A percentile compares a stretch with the other conserved stretches of the same genome.
phyloP scores from a whole-genome alignment of 2,329 filamentous ascomycete species.

The Elsinoe fawcettii region DNA sequence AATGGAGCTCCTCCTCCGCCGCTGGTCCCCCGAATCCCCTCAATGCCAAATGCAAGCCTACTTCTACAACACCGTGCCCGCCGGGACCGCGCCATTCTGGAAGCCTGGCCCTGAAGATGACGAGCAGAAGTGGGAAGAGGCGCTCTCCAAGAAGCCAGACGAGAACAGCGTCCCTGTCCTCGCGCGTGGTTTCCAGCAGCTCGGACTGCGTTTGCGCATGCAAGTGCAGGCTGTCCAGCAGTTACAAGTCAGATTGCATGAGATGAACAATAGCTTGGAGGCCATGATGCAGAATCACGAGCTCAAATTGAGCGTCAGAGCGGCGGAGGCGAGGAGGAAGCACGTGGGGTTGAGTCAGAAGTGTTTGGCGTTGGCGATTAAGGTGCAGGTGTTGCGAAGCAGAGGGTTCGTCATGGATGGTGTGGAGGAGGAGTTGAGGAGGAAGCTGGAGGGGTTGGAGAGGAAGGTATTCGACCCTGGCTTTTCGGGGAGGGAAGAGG shows the following conservation, averaged over 20 bases:
- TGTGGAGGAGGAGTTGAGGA: slow-evolving; percentile 70
- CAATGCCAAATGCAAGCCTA: slow-evolving; percentile 73
- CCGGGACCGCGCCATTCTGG: slow-evolving; percentile 67
- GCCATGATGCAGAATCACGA: slow-evolving; percentile 69
- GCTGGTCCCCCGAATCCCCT: slow-evolving; percentile 63
- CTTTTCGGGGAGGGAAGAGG: slow-evolving; percentile 67
- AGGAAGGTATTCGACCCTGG: slow-evolving; percentile 65
- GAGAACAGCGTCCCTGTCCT: slow-evolving; percentile 70
- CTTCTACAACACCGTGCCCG: slow-evolving; percentile 79
- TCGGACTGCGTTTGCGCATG: slow-evolving; percentile 63
- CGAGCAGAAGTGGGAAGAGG: slow-evolving; percentile 74
- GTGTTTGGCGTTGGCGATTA: slow-evolving; percentile 66
- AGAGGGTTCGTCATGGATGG: slow-evolving; percentile 71
- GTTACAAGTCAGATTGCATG: slow-evolving; percentile 65
- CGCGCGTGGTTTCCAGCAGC: slow-evolving; percentile 62
- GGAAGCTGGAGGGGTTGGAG: slow-evolving; percentile 62
- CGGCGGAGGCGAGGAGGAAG: slow-evolving; percentile 62
- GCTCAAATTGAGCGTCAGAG: slow-evolving; percentile 64
- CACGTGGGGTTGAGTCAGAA: slow-evolving; percentile 66
- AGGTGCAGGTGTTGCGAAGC: slow-evolving; percentile 73
- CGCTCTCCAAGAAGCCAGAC: slow-evolving; percentile 69
- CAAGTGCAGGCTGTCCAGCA: slow-evolving; percentile 62
- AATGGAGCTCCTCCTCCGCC: slow-evolving; percentile 59
- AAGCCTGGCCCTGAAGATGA: slow-evolving; percentile 63
- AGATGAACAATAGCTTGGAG: slow-evolving; percentile 68